These are phyloP conservation scores for Hirschfeldia incana DNA, from an alignment of 345 rosid genomes.

Conservation along the genomic window DNA sequence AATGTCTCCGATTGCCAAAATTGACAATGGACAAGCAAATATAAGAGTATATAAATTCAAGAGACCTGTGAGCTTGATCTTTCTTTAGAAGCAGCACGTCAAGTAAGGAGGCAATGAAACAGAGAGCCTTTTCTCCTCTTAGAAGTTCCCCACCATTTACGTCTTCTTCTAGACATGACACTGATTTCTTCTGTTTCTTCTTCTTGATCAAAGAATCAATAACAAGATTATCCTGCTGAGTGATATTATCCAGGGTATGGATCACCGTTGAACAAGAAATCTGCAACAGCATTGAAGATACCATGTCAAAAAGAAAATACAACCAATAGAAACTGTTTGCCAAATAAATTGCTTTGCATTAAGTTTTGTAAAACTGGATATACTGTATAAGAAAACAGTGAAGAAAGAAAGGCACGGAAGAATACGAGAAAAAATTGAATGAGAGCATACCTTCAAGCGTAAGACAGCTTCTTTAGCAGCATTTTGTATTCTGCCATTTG, in stretches of 20 bases:
- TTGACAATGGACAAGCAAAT: conserved; percentile 4
- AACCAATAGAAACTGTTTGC: conserved; percentile 16
- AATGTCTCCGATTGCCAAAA: conserved; percentile 14
- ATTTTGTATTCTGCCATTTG: conserved; percentile 61
- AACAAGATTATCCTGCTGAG: conserved; percentile 41
- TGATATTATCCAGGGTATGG: conserved; percentile 52
- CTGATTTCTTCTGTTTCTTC: conserved; percentile 63
- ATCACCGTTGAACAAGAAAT: conserved; percentile 57
- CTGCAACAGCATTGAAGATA: conserved; percentile 50
- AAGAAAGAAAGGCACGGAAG: not conserved
- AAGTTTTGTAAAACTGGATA: not conserved
- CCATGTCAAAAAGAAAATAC: conserved; percentile 7
- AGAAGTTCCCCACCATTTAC: conserved; percentile 33
- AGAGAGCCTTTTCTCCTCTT: conserved; percentile 49
- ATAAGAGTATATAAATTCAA: conserved; percentile 15
- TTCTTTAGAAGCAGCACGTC: conserved; percentile 79
- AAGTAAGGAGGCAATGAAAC: conserved; percentile 66
- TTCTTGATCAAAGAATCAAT: conserved; percentile 50
- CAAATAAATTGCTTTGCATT: not conserved
- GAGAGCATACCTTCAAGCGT: conserved; percentile 63
- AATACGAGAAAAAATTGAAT: conserved; percentile 5
- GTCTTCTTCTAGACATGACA: conserved; percentile 33
- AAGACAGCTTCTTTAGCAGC: conserved; percentile 72
- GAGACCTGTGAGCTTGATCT: conserved; percentile 71
- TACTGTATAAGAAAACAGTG: not conserved